Conservation (phyloP, 139 green algal genomes). For the Chlamydomonas sp. region DNA sequence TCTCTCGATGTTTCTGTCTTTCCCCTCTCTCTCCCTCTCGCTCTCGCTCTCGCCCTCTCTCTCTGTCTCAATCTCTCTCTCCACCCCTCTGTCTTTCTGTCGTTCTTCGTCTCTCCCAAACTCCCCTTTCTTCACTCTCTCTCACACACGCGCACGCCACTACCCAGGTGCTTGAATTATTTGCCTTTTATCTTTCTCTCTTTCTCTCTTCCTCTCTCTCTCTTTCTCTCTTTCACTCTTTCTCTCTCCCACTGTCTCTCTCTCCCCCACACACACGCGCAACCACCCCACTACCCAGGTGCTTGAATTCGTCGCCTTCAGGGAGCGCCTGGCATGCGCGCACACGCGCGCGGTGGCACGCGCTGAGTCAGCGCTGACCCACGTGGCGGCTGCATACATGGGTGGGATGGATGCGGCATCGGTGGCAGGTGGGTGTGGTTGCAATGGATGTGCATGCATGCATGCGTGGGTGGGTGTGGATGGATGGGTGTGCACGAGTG, state of each 20-base stretch:
- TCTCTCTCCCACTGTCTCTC: background rate
- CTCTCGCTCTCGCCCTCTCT: no score
- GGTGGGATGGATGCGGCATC: no score
- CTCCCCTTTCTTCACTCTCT: no score
- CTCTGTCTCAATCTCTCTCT: background rate
- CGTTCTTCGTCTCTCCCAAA: background rate
- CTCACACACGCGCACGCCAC: no score
- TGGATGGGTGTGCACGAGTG: no score
- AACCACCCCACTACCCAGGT: conserved; percentile 57
- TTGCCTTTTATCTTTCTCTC: background rate
- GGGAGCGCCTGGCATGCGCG: conserved; percentile 52
- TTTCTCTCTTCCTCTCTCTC: background rate
- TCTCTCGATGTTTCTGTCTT: no score
- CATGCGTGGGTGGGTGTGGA: no score
- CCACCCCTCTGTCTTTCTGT: background rate
- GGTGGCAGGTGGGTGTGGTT: no score
- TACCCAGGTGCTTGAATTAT: conserved; percentile 72
- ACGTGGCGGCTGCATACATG: no score
- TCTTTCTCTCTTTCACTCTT: conserved; percentile 5
- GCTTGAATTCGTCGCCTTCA: conserved; percentile 77
- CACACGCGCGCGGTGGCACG: conserved; percentile 41
- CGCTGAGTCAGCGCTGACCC: conserved; percentile 19
- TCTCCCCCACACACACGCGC: no score
- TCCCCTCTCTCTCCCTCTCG: no score
- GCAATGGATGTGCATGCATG: no score